Evolutionary conservation across 1,284 basidiomycete genomes (phyloP).

Genomic region (Sanghuangporus sanghuang): DNA sequence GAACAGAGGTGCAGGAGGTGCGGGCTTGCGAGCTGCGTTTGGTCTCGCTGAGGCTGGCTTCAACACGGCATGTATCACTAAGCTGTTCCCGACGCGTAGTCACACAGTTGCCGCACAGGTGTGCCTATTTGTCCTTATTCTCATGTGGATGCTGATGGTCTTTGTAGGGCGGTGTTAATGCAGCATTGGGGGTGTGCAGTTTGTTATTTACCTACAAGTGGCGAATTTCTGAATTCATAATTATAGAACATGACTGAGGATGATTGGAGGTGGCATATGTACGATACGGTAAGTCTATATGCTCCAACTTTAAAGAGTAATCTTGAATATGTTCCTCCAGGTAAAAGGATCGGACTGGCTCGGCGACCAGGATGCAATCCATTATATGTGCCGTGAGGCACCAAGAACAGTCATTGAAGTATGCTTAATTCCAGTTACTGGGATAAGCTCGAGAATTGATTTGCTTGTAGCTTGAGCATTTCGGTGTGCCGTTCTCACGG

Average conservation of each 20-base stretch:
- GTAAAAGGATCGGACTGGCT: slow-evolving; percentile 99
- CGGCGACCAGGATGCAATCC: slow-evolving; percentile 99
- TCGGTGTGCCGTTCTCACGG: slow-evolving; percentile 97
- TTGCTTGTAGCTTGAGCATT: slow-evolving; percentile 85
- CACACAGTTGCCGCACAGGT: slow-evolving; percentile 99
- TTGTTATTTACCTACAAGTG: background rate
- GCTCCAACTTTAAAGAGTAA: slow-evolving; percentile 12
- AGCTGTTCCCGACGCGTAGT: slow-evolving; percentile 98
- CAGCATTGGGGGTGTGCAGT: slow-evolving; percentile 85
- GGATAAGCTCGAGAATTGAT: slow-evolving; percentile 2
- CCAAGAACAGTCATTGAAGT: slow-evolving; percentile 92
- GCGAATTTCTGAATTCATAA: slow-evolving; percentile 11
- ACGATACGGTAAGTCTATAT: slow-evolving; percentile 76
- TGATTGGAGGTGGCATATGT: slow-evolving; percentile 99
- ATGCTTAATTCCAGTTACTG: background rate
- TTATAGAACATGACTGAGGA: slow-evolving; percentile 97
- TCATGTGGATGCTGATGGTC: slow-evolving; percentile 21
- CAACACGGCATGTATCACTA: slow-evolving; percentile 98
- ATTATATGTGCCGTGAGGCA: slow-evolving; percentile 98
- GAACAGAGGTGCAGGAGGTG: slow-evolving; percentile 90
- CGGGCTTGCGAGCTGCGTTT: slow-evolving; percentile 96
- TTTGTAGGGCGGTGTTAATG: slow-evolving; percentile 94
- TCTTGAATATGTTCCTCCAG: slow-evolving; percentile 32
- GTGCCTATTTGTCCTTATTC: slow-evolving; percentile 22
- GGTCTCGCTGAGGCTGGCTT: slow-evolving; percentile 98